phyloP scores from a whole-genome alignment of 306 rosid species.

The Myrica gale region DNA sequence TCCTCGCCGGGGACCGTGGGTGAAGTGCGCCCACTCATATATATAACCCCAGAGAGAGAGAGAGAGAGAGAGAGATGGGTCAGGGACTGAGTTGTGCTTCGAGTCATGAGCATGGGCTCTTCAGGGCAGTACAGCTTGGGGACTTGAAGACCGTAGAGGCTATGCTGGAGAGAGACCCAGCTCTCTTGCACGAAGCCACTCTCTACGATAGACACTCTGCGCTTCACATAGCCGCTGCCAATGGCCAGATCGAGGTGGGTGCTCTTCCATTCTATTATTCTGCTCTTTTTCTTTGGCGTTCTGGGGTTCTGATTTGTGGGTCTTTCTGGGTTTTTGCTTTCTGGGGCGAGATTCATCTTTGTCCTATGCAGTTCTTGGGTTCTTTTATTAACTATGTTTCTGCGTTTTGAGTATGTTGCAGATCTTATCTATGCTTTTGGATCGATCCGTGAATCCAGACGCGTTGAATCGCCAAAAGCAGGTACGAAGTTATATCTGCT shows the following conservation, averaged over 20 bases:
- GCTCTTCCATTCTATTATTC: neutral
- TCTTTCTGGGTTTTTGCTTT: conserved; percentile 14
- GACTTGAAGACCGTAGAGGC: conserved; percentile 49
- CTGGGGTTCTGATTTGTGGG: conserved; percentile 12
- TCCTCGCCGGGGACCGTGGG: conserved; percentile 27
- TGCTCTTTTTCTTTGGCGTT: neutral
- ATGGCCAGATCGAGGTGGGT: conserved; percentile 90
- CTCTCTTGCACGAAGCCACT: conserved; percentile 56
- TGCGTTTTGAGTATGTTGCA: conserved; percentile 28
- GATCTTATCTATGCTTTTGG: conserved; percentile 74
- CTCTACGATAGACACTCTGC: conserved; percentile 80
- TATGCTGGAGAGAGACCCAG: conserved; percentile 51
- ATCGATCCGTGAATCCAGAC: conserved; percentile 79
- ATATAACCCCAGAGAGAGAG: neutral
- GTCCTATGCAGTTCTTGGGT: neutral
- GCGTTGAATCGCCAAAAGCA: conserved; percentile 91
- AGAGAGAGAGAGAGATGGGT: conserved; percentile 55
- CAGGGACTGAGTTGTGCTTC: conserved; percentile 86
- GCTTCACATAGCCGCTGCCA: conserved; percentile 95
- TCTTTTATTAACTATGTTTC: conserved; percentile 1
- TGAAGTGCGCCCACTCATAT: conserved; percentile 12
- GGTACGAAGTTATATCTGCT: conserved; percentile 34
- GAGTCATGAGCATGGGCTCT: conserved; percentile 67
- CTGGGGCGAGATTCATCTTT: neutral
- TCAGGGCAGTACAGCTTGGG: conserved; percentile 79